Evolutionary conservation across 2,329 filamentous ascomycete species (phyloP), one percentile per base, ranked within the genome.

Genomic region (Harringtonia aguacate): DNA sequence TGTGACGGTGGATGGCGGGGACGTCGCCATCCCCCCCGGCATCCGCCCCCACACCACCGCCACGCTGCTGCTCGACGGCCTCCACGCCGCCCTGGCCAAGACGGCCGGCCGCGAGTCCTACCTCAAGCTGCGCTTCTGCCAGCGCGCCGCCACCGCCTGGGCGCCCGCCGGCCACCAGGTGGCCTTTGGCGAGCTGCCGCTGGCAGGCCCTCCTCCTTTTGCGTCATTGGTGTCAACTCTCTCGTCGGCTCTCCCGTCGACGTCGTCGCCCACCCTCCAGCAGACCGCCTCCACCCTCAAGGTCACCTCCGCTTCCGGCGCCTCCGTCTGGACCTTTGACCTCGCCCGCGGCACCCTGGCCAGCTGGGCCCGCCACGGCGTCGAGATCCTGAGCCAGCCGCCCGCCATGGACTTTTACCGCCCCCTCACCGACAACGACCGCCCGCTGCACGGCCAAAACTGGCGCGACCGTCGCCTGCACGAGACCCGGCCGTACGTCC

Each of bases 401-500:
- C 34, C 20, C 10, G 8, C 34, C n/a, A 66, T 73, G 2, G 63
- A 66, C 7, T 75, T 84, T 59, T 83, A 77, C 70, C 75, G 79
- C 6, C 74, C 79, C 0, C 69, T 72, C 14, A 84, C 79, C 0
- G 76, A 84, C 57, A 84, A 84, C 52, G 80, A 84, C 53, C 61
- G 64, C 0, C 67, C 72, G 0, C 54, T 60, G n/a, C 72, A 75
- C 12, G 65, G 72, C 4, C 68, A 66, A 5, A 75, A 81, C 50
- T 84, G 79, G 79, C 61, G 68, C 36, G 63, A 67, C 17, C 69
- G 68, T 41, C 70, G 71, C 0, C 61, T 76, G 8, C 59, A 75
- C 45, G 53, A 53, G 2, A 55, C 75, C 22, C 66, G 66, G 2
- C 65, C 62, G 31, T 67, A 72, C 37, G 10, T 50, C 61, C 36